A percentile compares a stretch with the other conserved stretches of the same genome.
Conservation (phyloP, 2,329 filamentous ascomycete species). For the Aspergillus novofumigatus region DNA sequence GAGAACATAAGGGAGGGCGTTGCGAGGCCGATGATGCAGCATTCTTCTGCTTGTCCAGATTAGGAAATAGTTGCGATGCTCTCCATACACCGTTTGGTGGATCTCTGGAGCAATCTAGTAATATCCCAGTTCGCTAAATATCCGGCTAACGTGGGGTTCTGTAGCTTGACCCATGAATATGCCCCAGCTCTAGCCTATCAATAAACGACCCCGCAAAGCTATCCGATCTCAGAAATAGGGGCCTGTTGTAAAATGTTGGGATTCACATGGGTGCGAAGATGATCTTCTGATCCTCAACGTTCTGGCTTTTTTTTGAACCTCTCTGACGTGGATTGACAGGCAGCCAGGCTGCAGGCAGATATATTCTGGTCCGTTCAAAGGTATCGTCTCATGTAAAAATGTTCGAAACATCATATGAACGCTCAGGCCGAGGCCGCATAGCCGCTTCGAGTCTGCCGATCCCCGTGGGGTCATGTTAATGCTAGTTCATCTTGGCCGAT, state of each 20-base stretch:
- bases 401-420: not conserved
- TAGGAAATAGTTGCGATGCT: constrained; percentile 2
- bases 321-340: not conserved
- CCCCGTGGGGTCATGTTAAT: not conserved
- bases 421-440: not conserved
- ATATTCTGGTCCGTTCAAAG: not conserved
- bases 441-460: not conserved
- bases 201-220: not conserved
- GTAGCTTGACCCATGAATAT: not conserved
- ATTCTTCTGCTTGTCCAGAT: not conserved
- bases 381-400: not conserved
- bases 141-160: not conserved
- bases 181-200: not conserved
- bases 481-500: not conserved
- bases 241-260: not conserved
- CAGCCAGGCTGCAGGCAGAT: not conserved
- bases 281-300: not conserved
- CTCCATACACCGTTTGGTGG: not conserved
- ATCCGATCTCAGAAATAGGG: not conserved
- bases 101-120: not conserved
- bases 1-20: not conserved
- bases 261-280: not conserved
- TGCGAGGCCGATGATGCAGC: not conserved
- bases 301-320: not conserved
- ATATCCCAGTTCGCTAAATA: not conserved